Conservation (phyloP, 208 protist species). For the Tetramitus jugosus region DNA sequence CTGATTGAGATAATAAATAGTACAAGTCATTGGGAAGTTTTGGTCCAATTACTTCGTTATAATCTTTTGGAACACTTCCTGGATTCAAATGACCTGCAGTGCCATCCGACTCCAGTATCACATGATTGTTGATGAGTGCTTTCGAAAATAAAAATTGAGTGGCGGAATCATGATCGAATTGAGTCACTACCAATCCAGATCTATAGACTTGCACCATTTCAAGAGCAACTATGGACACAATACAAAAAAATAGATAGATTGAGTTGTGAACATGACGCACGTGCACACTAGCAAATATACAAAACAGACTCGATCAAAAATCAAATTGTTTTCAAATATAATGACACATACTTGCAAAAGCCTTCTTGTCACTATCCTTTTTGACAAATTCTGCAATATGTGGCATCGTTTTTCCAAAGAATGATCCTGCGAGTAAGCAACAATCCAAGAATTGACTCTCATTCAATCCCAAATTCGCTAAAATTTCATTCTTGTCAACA, state of each 20-base stretch:
- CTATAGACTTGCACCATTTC: no score
- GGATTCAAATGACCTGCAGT: neutral
- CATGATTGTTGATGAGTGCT: neutral
- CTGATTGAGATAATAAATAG: neutral
- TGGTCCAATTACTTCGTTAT: neutral
- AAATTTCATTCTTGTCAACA: neutral
- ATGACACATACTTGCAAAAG: neutral
- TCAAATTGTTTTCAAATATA: no score
- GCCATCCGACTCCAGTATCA: neutral
- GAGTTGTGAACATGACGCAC: no score
- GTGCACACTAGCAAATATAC: no score
- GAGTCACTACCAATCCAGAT: no score
- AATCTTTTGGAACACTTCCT: no score
- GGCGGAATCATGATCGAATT: no score
- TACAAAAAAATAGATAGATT: no score
- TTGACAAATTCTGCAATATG: neutral
- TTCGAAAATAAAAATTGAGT: neutral
- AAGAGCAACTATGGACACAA: no score
- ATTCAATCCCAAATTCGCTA: neutral
- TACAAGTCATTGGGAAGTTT: constrained; percentile 8
- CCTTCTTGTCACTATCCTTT: neutral
- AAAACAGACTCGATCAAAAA: no score
- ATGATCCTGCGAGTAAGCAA: neutral
- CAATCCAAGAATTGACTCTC: neutral
- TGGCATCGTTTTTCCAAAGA: neutral